Conservation (phyloP, 192 early-diverging fungal species). For the Backusella morwellensis region DNA sequence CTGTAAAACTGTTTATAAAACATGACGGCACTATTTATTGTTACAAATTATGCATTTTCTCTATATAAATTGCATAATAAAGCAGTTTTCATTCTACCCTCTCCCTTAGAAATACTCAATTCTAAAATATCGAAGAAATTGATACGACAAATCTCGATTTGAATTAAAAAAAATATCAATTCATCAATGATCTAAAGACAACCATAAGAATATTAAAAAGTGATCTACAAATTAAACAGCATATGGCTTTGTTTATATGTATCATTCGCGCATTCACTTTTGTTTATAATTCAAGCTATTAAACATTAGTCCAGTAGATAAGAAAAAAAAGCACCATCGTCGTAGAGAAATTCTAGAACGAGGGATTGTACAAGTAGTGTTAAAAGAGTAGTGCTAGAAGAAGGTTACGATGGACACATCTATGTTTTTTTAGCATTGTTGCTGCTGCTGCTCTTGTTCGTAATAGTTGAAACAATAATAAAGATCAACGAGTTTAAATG, state of each 20-base stretch:
- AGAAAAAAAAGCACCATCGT: too few relatives aligned
- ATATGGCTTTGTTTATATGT: not conserved
- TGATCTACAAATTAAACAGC: not conserved
- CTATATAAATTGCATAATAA: not conserved
- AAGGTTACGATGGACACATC: too few relatives aligned
- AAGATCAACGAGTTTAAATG: too few relatives aligned
- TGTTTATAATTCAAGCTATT: not conserved
- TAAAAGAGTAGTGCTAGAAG: too few relatives aligned
- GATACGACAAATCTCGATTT: not conserved
- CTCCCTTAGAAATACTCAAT: not conserved
- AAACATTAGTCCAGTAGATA: too few relatives aligned
- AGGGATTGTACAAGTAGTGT: too few relatives aligned
- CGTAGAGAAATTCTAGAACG: too few relatives aligned
- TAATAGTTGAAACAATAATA: too few relatives aligned
- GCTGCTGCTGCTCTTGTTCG: too few relatives aligned
- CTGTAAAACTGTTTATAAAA: not conserved
- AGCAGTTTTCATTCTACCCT: not conserved
- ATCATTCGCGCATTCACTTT: not conserved
- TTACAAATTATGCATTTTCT: not conserved
- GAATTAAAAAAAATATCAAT: not conserved
- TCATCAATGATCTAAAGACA: not conserved
- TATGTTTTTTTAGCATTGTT: too few relatives aligned
- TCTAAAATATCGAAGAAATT: not conserved
- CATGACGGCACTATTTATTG: not conserved
- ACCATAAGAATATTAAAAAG: not conserved